Percentiles rank a stretch among this genome's conserved stretches.
Evolutionary conservation across 441 rosid genomes (phyloP).

Genomic region (Gossypium schwendimanii): DNA sequence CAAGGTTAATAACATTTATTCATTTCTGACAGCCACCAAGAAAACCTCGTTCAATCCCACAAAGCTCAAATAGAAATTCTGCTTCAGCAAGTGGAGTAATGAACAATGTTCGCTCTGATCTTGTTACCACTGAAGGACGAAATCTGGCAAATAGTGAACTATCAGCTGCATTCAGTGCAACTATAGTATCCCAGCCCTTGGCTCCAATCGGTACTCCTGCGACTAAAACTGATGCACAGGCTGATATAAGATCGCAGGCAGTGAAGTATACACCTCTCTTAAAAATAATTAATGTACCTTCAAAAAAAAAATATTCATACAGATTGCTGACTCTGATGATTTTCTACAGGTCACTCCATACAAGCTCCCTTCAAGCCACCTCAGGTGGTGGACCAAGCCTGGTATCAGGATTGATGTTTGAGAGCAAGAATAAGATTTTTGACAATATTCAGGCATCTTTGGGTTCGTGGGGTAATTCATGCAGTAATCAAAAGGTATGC

Average conservation of each 20-base stretch:
- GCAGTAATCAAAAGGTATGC: constrained; percentile 62
- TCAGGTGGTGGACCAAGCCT: constrained; percentile 40
- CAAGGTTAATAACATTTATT: constrained; percentile 12
- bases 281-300: constrained; percentile 9
- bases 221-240: constrained; percentile 43
- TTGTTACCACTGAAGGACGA: constrained; percentile 30
- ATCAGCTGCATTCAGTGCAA: constrained; percentile 35
- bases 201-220: constrained; percentile 81
- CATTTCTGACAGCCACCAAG: constrained; percentile 45
- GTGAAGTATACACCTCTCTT: constrained; percentile 37
- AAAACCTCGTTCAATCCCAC: constrained; percentile 43
- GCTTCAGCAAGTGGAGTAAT: constrained; percentile 32
- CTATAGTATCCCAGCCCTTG: constrained; percentile 45
- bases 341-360: constrained; percentile 47
- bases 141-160: constrained; percentile 30
- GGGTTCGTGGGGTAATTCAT: constrained; percentile 69
- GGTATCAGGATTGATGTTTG: constrained; percentile 43
- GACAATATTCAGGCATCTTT: constrained; percentile 59
- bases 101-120: constrained; percentile 29
- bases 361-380: constrained; percentile 31
- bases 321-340: constrained; percentile 16
- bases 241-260: constrained; percentile 43
- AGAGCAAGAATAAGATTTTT: constrained; percentile 46
- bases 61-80: constrained; percentile 41
- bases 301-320: not conserved